Percentiles rank a stretch among this genome's conserved stretches.
Conservation (phyloP, 345 rosid species). For the Litchi chinensis region DNA sequence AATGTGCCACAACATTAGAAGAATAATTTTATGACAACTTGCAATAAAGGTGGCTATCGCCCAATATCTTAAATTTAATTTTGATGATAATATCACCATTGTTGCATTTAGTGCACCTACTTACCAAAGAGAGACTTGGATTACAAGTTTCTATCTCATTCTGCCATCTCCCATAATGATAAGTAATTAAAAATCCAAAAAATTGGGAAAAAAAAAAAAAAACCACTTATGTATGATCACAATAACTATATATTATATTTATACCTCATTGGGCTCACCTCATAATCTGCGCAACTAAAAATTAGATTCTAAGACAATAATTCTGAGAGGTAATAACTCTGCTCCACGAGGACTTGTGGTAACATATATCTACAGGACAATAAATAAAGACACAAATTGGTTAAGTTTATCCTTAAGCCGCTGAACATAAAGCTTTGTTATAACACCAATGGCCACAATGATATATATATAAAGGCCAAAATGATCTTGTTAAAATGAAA, state of each 20-base stretch:
- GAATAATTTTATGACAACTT: neutral
- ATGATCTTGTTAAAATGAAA: neutral
- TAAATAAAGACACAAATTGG: conserved; percentile 20
- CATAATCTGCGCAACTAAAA: conserved; percentile 84
- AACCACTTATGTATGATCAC: neutral
- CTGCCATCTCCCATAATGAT: neutral
- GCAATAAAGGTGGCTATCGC: neutral
- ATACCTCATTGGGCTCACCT: conserved; percentile 95
- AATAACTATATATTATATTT: conserved; percentile 49
- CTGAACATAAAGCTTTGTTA: neutral
- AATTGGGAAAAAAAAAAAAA: neutral
- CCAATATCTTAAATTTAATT: neutral
- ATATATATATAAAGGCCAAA: neutral
- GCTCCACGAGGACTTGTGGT: conserved; percentile 95
- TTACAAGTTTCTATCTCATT: neutral
- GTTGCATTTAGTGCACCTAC: neutral
- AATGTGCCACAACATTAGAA: neutral
- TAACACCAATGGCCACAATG: neutral
- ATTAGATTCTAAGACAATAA: conserved; percentile 77
- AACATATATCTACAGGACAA: no score
- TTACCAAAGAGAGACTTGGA: neutral
- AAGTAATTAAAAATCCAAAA: neutral
- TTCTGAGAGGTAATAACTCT: conserved; percentile 88
- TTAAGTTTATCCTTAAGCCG: neutral
- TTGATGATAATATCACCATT: neutral